These are phyloP conservation scores for Cytospora paraplurivora DNA, from an alignment of 2,329 filamentous ascomycete genomes.

Conservation along the genomic window DNA sequence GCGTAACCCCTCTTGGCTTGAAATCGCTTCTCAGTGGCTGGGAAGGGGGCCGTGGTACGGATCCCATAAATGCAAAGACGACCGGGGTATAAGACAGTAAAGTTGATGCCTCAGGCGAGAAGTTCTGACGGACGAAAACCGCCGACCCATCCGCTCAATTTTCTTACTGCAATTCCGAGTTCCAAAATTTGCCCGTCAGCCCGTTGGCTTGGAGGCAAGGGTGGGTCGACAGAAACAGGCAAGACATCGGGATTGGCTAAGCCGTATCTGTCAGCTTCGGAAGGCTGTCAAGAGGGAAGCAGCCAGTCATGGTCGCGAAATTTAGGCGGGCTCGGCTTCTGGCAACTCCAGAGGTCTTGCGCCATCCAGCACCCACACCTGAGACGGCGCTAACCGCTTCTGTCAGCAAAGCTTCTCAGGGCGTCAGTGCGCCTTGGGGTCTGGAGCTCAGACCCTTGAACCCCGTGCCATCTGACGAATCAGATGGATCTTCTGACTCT, in stretches of 20 bases:
- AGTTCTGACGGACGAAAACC: slow-evolving; percentile 5
- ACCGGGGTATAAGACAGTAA: background rate
- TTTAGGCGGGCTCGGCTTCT: background rate
- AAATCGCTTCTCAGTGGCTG: background rate
- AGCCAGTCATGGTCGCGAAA: background rate
- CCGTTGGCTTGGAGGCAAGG: background rate
- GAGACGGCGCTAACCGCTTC: background rate
- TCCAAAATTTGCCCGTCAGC: background rate
- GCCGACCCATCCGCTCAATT: slow-evolving; percentile 13
- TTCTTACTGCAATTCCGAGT: background rate
- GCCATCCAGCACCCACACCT: background rate
- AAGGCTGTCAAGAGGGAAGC: background rate
- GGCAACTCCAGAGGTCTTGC: background rate
- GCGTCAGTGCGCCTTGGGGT: slow-evolving; percentile 11
- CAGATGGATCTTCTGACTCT: slow-evolving; percentile 6
- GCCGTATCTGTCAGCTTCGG: background rate
- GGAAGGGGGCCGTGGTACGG: background rate
- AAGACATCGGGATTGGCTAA: background rate
- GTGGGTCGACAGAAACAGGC: background rate
- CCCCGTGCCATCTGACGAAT: slow-evolving; percentile 17
- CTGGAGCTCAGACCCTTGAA: slow-evolving; percentile 16
- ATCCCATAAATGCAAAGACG: slow-evolving; percentile 4
- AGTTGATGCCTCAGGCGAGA: slow-evolving; percentile 5
- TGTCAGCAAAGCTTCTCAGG: background rate
- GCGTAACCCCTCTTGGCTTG: background rate